Evolutionary conservation across 257 asterid genomes (phyloP), one percentile per base, ranked within the genome.

Genomic region (Nemophila menziesii): DNA sequence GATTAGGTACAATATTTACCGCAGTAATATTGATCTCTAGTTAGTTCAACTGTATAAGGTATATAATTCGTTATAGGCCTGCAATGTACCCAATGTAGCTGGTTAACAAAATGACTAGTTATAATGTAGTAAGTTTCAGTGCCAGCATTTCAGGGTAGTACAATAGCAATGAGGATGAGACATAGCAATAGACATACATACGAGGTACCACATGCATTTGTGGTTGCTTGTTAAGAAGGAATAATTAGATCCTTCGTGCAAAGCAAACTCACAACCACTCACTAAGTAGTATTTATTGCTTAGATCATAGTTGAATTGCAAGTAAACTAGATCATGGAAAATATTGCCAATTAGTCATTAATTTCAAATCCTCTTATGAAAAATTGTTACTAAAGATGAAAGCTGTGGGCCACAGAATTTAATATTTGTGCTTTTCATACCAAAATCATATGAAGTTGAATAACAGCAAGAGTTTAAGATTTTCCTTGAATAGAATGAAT

Each of bases 341-440:
- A 22, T 48, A 37, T 29, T 49, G 33, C 51, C 63, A n/a, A n/a
- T n/a, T n/a, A n/a, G n/a, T n/a, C n/a, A 60, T 33, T 55, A 49
- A 45, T 45, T 24, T 21, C 44, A 62, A 70, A 42, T 38, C 46
- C 48, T 38, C 70, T 72, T 73, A 45, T 46, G 15, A 45, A 18
- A 63, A 39, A n/a, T 37, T 65, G 55, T 4, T 67, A 45, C 73
- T 71, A 58, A 49, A 69, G 62, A 46, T 74, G 33, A 82, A 65
- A 70, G 7, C 8, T 39, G 63, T 51, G 60, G 75, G 75, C 72
- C 82, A 54, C 63, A 40, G 62, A 51, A 66, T 58, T 70, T 64
- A 68, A 67, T 63, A 55, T 51, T 27, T 56, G 38, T 65, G 55
- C 68, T 56, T 47, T 55, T 61, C 43, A 27, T 63, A 52, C 74